These are phyloP conservation scores for Filobasidium floriforme DNA, from an alignment of 768 basidiomycete species.

Conservation along the genomic window DNA sequence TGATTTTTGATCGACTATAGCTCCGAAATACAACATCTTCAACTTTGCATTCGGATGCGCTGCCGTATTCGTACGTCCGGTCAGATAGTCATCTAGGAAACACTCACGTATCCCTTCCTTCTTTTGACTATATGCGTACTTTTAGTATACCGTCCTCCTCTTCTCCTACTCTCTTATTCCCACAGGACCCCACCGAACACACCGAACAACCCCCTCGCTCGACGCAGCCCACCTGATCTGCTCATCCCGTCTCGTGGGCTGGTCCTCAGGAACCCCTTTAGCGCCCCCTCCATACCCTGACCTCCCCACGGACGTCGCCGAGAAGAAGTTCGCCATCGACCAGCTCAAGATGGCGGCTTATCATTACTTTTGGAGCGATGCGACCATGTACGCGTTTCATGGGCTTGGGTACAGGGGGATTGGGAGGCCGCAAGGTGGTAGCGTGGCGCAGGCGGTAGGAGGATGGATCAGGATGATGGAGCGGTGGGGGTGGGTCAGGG, in stretches of 20 bases:
- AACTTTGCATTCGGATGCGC: slow-evolving; percentile 24
- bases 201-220: background rate
- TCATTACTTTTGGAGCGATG: slow-evolving; percentile 14
- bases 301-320: background rate
- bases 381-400: slow-evolving; percentile 11
- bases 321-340: background rate
- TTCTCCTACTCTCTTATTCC: slow-evolving; percentile 11
- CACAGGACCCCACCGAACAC: slow-evolving; percentile 2
- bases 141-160: slow-evolving; percentile 15
- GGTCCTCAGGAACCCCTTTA: slow-evolving; percentile 7
- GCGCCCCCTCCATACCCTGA: slow-evolving; percentile 4
- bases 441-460: background rate
- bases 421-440: background rate
- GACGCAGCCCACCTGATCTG: slow-evolving; percentile 21
- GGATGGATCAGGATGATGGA: slow-evolving; percentile 7
- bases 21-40: slow-evolving; percentile 11
- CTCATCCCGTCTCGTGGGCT: slow-evolving; percentile 20
- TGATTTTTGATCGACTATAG: background rate
- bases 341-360: slow-evolving; percentile 1
- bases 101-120: background rate
- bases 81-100: background rate
- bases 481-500: background rate
- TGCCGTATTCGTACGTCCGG: slow-evolving; percentile 17
- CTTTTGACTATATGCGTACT: too few species aligned
- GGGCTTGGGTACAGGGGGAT: slow-evolving; percentile 5